Conservation (phyloP, 768 basidiomycete genomes). For the Pisolithus tinctorius region DNA sequence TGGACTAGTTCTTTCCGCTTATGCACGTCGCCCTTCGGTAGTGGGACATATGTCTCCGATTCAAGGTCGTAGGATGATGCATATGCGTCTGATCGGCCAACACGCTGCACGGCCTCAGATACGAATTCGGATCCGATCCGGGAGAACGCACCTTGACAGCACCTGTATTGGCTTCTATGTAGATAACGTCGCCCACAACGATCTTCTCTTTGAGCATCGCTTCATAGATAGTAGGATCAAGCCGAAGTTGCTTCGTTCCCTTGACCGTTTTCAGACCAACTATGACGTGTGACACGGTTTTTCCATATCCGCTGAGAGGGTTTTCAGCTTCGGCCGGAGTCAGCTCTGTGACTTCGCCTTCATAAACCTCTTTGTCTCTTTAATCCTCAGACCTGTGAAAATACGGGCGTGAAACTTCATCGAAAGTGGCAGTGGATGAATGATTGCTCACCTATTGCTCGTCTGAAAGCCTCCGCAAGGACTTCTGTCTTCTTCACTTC, state of each 20-base stretch:
- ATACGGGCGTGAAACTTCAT: background rate
- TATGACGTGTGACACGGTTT: conserved; percentile 97
- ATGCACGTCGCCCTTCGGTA: conserved; percentile 95
- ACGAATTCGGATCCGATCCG: background rate
- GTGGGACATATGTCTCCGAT: conserved; percentile 95
- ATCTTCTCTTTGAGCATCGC: conserved; percentile 97
- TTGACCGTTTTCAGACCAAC: conserved; percentile 91
- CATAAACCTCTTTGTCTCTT: conserved; percentile 98
- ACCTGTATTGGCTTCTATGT: conserved; percentile 89
- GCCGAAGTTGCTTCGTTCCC: conserved; percentile 88
- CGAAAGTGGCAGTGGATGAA: background rate
- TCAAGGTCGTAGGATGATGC: conserved; percentile 97
- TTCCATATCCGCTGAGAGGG: conserved; percentile 95
- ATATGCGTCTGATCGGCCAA: conserved; percentile 95
- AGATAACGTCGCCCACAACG: conserved; percentile 93
- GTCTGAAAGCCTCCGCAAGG: conserved; percentile 85
- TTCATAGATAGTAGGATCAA: conserved; percentile 96
- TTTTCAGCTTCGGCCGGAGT: conserved; percentile 97
- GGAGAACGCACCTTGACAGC: conserved; percentile 75
- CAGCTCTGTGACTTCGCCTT: conserved; percentile 96
- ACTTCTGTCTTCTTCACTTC: conserved; percentile 99
- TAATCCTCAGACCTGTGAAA: conserved; percentile 75
- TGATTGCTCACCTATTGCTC: conserved; percentile 79
- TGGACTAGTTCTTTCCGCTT: conserved; percentile 95
- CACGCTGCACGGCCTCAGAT: conserved; percentile 48